Base-by-base conservation (phyloP, 1,284 basidiomycete genomes). In the Tremellales sp. region DNA sequence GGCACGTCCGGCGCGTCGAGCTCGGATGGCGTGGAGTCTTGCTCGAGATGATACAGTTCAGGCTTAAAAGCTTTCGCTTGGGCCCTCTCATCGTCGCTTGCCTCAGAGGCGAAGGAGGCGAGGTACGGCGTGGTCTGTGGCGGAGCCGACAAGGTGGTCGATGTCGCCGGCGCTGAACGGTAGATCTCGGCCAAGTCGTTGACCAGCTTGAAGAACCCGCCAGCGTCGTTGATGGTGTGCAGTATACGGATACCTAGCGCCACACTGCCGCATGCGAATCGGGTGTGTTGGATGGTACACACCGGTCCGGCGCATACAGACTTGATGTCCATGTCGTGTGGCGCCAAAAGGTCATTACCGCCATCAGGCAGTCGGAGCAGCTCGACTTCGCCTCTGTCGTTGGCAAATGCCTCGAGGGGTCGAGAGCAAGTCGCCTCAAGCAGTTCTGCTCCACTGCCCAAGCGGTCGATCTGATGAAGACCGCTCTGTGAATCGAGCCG, bases 241-340 rank as follows among this genome's bases (percentile, higher is more conserved):
- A 44, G 45, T n/a, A 58, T 26, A 22, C 58, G n/a, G 12, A 64
- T 46, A n/a, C 61, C 62, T 7, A 65, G 51, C 10, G 51, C 46
- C 10, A 61, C 58, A 12, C 51, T 43, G 1, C 58, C 62, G 36
- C 62, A 62, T 2, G 50, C 51, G 37, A 63, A 65, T 10, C 44
- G 44, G 21, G 62, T 65, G 33, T 61, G 53, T 43, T 63, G 59
- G 13, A 65, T 48, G 12, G 49, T 45, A 21, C 59, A 47, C 23
- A 61, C 45, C 1, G 58, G 54, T 15, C 51, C 39, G 7, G 29
- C n/a, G 26, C 36, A 22, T 12, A 57, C 29, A 11, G 15, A 45
- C 22, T 31, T 46, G 17, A 46, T 25, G n/a, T 29, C 19, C 3
- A 27, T 10, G 8, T 53, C 44, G 37, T 45, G 57, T 3, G 55